These are phyloP conservation scores for Fusarium poae DNA, from an alignment of 2,329 filamentous ascomycete species.

Conservation along the genomic window DNA sequence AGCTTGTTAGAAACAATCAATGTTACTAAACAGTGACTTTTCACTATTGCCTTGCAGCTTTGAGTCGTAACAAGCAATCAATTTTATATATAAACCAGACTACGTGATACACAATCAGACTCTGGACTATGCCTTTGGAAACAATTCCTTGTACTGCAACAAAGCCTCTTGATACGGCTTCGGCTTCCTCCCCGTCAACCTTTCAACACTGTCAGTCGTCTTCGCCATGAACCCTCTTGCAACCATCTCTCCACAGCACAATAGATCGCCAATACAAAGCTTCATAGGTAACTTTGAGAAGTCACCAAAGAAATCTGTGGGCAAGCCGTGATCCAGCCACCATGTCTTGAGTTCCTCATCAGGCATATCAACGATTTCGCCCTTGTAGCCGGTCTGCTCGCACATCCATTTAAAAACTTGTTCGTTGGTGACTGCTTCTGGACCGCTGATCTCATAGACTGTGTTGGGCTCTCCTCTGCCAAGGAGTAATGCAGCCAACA, in stretches of 20 bases:
- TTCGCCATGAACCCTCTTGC: conserved; percentile 36
- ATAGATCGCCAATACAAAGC: conserved; percentile 42
- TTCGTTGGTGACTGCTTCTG: conserved; percentile 39
- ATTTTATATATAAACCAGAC: not conserved
- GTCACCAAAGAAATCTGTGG: conserved; percentile 42
- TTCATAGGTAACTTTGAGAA: conserved; percentile 47
- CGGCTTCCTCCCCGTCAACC: conserved; percentile 41
- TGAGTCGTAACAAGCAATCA: not conserved
- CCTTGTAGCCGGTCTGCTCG: conserved; percentile 38
- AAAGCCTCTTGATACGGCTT: conserved; percentile 37
- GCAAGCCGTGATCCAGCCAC: conserved; percentile 43
- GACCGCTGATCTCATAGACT: conserved; percentile 43
- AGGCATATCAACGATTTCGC: conserved; percentile 39
- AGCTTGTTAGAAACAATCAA: not conserved
- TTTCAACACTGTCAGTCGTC: conserved; percentile 44
- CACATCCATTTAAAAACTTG: conserved; percentile 44
- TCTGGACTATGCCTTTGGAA: conserved; percentile 11
- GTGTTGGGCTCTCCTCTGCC: conserved; percentile 42
- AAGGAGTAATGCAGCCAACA: conserved; percentile 36
- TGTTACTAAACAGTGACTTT: not conserved
- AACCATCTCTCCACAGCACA: conserved; percentile 47
- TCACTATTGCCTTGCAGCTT: no score
- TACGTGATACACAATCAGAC: no score
- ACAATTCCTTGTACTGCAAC: conserved; percentile 42
- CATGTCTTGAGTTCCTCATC: conserved; percentile 44